Evolutionary conservation across 106 monocot species (phyloP).

Genomic region (Acanthochlamys bracteata): DNA sequence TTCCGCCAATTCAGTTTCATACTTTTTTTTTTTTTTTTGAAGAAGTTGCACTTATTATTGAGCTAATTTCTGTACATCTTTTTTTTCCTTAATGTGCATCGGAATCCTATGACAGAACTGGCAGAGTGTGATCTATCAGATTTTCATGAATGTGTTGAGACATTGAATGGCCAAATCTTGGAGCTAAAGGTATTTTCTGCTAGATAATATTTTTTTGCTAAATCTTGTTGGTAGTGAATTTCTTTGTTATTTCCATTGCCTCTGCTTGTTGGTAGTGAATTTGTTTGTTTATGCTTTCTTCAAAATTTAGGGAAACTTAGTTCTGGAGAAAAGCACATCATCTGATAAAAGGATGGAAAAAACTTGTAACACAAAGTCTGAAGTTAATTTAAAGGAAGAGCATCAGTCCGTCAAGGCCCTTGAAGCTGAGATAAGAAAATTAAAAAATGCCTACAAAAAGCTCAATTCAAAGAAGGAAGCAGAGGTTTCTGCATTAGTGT

Average conservation of each 20-base stretch:
- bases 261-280: neutral
- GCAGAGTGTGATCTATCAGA: slow-evolving; percentile 45
- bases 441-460: slow-evolving; percentile 37
- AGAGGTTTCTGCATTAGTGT: slow-evolving; percentile 51
- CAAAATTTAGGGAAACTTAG: slow-evolving; percentile 22
- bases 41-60: neutral
- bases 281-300: neutral
- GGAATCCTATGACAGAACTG: slow-evolving; percentile 18
- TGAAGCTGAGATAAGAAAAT: slow-evolving; percentile 37
- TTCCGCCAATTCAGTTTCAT: no score
- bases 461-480: slow-evolving; percentile 41
- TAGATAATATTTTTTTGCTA: neutral
- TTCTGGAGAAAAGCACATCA: slow-evolving; percentile 12
- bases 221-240: no score
- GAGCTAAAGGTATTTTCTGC: slow-evolving; percentile 28
- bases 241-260: neutral
- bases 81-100: slow-evolving; percentile 2
- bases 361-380: neutral
- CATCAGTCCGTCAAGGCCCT: neutral
- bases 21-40: no score
- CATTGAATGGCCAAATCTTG: slow-evolving; percentile 12
- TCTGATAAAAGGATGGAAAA: slow-evolving; percentile 8
- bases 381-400: slow-evolving; percentile 8
- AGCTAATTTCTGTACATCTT: neutral
- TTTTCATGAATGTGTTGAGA: slow-evolving; percentile 28